A percentile compares a stretch with the other conserved stretches of the same genome.
Conservation (phyloP, 2,329 filamentous ascomycete species). For the Thyridium curvatum region DNA sequence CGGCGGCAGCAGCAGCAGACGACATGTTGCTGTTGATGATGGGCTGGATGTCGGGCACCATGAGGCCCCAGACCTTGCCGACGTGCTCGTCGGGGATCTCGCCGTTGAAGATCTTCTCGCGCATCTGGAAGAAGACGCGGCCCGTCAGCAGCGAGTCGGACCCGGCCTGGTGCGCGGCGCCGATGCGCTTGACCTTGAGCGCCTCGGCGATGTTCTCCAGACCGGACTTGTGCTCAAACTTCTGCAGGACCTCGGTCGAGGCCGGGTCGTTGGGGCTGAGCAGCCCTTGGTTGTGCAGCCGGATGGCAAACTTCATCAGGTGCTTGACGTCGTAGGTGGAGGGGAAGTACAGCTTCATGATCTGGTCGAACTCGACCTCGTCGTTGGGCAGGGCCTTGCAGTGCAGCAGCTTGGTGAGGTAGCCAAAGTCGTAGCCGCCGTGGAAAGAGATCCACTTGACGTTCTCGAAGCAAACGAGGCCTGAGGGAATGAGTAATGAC, state of each 20-base stretch:
- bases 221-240: slow-evolving; percentile 84
- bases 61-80: slow-evolving; percentile 90
- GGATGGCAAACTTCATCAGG: slow-evolving; percentile 83
- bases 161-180: slow-evolving; percentile 84
- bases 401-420: slow-evolving; percentile 88
- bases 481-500: slow-evolving; percentile 82
- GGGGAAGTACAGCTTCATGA: slow-evolving; percentile 90
- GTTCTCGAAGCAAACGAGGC: slow-evolving; percentile 78
- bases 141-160: slow-evolving; percentile 92
- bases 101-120: slow-evolving; percentile 79
- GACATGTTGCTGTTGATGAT: slow-evolving; percentile 14
- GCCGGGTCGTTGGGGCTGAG: slow-evolving; percentile 56
- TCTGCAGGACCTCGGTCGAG: slow-evolving; percentile 69
- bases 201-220: slow-evolving; percentile 92
- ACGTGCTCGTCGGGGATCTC: slow-evolving; percentile 75
- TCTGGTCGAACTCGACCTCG: slow-evolving; percentile 80
- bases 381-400: slow-evolving; percentile 79
- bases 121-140: slow-evolving; percentile 90
- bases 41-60: slow-evolving; percentile 57
- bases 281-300: slow-evolving; percentile 58
- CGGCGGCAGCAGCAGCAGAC: slow-evolving; percentile 12
- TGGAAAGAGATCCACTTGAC: slow-evolving; percentile 98
- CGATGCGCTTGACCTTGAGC: slow-evolving; percentile 82
- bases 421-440: slow-evolving; percentile 96
- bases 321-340: slow-evolving; percentile 95